Conservation (phyloP, 2,329 filamentous ascomycete genomes). For the Cladobotryum protrusum region DNA sequence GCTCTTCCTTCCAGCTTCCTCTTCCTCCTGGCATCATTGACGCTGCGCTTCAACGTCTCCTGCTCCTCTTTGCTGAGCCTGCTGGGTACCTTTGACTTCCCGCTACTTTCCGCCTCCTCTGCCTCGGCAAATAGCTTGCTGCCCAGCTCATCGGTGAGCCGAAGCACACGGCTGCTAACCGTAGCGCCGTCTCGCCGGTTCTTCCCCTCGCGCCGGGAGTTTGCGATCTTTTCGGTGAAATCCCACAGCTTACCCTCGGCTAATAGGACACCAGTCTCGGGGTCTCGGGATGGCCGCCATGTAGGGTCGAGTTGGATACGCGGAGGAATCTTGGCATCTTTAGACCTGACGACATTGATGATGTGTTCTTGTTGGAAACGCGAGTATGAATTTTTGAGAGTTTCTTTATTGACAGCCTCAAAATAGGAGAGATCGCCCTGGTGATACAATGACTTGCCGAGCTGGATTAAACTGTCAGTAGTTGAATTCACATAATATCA, state of each 20-base stretch:
- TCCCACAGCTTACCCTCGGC: conserved; percentile 79
- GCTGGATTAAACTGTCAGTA: conserved; percentile 36
- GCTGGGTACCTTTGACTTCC: conserved; percentile 33
- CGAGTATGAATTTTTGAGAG: conserved; percentile 84
- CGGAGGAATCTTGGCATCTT: conserved; percentile 54
- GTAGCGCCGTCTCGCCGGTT: conserved; percentile 90
- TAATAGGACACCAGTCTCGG: conserved; percentile 52
- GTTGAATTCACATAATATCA: not conserved
- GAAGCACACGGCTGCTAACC: conserved; percentile 74
- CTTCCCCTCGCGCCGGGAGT: conserved; percentile 83
- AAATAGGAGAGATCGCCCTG: conserved; percentile 97
- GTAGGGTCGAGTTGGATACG: conserved; percentile 64
- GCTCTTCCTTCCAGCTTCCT: conserved; percentile 46
- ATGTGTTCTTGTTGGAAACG: conserved; percentile 90
- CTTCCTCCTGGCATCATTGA: conserved; percentile 42
- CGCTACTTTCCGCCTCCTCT: conserved; percentile 29
- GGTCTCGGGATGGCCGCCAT: conserved; percentile 67
- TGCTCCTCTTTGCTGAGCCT: conserved; percentile 46
- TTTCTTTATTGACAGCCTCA: conserved; percentile 97
- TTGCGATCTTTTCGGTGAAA: conserved; percentile 82
- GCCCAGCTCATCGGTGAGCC: conserved; percentile 69
- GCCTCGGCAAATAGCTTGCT: conserved; percentile 59
- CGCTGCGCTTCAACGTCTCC: conserved; percentile 34
- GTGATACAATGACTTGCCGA: conserved; percentile 95
- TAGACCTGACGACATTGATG: conserved; percentile 64